Evolutionary conservation across 768 basidiomycete genomes (phyloP), one percentile per base, ranked within the genome.

Genomic region (Hebeloma cylindrosporum): DNA sequence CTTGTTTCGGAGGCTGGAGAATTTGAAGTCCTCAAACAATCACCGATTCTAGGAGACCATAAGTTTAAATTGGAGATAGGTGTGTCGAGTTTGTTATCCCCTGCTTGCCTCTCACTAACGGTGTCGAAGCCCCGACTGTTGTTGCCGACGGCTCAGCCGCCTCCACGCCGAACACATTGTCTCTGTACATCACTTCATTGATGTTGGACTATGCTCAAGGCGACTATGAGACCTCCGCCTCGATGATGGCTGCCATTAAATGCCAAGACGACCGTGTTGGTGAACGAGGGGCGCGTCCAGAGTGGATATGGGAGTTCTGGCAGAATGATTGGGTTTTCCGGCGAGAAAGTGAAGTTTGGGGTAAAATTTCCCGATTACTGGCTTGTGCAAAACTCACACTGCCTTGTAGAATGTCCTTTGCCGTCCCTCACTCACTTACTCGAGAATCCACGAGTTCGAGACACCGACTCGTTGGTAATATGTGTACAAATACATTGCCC

Each of bases 281-380:
- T 5, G 75, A 81, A 54, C 73, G 82, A 8, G 78, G 81, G 4
- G 78, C 80, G 1, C 78, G 83, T 11, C 69, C 82, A 22, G 78
- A 85, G 30, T 89, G 85, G 83, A 69, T 82, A 18, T 89, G 85
- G 85, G 81, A 86, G 45, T 67, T 66, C 43, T 85, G 83, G 80
- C 78, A 85, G 48, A 75, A 71, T 47, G 82, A 85, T 47, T 88
- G 79, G 78, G 72, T 77, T 1, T 90, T 88, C 65, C 68, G 85
- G 31, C 74, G 73, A 39, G 83, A 83, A 41, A 78, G 76, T 41
- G 85, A 88, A 68, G 83, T 85, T 30, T 88, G 82, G 83, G 80
- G 85, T 85, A 57, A 1, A 44, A 20, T 13, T 31, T 31, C 22
- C 22, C 17, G 9, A 32, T 46, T 31, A 27, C 39, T 47, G 20